phyloP scores from a whole-genome alignment of 1,139 yeast genomes.

The Chernovozyma aurita region DNA sequence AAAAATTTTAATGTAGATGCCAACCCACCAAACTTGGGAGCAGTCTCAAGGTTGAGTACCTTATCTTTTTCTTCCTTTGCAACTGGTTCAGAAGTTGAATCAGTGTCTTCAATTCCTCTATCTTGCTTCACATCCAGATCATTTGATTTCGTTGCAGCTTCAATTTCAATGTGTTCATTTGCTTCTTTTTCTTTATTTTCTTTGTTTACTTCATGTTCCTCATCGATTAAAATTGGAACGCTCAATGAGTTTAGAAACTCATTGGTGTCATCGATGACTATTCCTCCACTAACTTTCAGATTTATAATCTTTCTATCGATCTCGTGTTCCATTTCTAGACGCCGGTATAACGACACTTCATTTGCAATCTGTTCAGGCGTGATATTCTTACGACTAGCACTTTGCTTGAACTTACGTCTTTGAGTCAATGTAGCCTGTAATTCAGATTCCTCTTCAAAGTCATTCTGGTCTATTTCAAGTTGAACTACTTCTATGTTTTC shows the following conservation, averaged over 20 bases:
- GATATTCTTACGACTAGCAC: slow-evolving; percentile 19
- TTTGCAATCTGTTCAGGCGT: slow-evolving; percentile 46
- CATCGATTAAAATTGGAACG: slow-evolving; percentile 7
- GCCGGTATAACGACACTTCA: slow-evolving; percentile 34
- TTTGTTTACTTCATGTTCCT: background rate
- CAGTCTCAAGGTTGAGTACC: slow-evolving; percentile 4
- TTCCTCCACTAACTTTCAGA: slow-evolving; percentile 21
- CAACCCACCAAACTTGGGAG: slow-evolving; percentile 53
- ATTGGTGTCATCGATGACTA: slow-evolving; percentile 53
- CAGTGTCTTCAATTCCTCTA: background rate
- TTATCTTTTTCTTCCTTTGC: no score
- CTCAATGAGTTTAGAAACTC: slow-evolving; percentile 48
- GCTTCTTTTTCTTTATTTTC: slow-evolving; percentile 1
- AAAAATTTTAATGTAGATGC: slow-evolving; percentile 56
- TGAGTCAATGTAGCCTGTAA: slow-evolving; percentile 37
- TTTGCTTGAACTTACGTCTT: slow-evolving; percentile 38
- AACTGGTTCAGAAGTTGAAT: background rate
- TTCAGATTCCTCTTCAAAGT: slow-evolving; percentile 42
- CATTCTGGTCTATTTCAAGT: slow-evolving; percentile 17
- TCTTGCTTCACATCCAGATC: background rate
- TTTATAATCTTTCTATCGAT: slow-evolving; percentile 13
- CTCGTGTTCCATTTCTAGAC: slow-evolving; percentile 27
- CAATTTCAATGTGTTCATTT: no score
- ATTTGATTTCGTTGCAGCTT: background rate
- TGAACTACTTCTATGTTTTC: slow-evolving; percentile 31